A percentile compares a stretch with the other conserved stretches of the same genome.
Conservation (phyloP, 202 grass and related monocot species). For the Cymbopogon flexuosus region DNA sequence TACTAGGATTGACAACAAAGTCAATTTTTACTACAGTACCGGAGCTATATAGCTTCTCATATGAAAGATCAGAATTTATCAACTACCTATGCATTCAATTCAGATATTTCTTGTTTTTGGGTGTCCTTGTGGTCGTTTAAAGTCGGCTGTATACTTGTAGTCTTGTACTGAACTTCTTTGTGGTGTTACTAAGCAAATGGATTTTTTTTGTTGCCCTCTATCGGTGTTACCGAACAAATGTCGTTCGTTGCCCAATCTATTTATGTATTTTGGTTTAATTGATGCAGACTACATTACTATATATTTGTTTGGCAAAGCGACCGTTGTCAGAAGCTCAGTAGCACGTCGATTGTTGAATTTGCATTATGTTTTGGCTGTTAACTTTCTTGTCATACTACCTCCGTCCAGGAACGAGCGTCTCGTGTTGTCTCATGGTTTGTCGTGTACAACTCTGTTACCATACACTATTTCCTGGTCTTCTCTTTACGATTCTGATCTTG, state of each 20-base stretch:
- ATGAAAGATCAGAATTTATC: not conserved
- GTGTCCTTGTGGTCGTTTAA: not conserved
- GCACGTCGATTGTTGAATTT: no score
- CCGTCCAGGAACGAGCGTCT: no score
- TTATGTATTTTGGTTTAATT: not conserved
- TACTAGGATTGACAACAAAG: conserved; percentile 7
- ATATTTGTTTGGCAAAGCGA: no score
- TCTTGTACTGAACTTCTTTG: not conserved
- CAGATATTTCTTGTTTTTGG: not conserved
- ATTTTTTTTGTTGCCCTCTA: not conserved
- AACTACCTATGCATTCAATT: not conserved
- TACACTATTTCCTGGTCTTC: no score
- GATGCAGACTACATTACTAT: no score
- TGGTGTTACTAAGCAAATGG: not conserved
- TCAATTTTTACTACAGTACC: not conserved
- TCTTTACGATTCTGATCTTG: no score
- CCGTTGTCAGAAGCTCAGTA: no score
- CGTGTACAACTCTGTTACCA: no score
- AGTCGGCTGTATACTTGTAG: not conserved
- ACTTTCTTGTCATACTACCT: no score
- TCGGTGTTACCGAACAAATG: not conserved
- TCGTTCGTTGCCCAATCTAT: not conserved
- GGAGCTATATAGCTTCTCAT: not conserved
- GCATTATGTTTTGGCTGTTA: no score
- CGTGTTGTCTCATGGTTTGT: no score